These are phyloP conservation scores for Aurifilum marmelostoma DNA, from an alignment of 2,329 filamentous ascomycete species.

Conservation along the genomic window DNA sequence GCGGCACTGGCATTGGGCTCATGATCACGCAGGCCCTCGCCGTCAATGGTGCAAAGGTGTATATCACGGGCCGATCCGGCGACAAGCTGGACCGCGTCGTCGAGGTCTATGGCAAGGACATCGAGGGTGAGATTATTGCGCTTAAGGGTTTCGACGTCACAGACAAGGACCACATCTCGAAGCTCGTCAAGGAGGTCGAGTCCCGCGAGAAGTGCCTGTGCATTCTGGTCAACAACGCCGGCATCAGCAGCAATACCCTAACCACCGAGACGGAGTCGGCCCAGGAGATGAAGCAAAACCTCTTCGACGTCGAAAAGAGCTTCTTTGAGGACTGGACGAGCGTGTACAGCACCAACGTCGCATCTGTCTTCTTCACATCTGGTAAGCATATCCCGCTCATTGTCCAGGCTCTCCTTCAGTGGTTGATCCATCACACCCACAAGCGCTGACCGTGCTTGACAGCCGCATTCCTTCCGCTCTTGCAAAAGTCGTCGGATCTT, in stretches of 20 bases:
- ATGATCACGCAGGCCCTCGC: slow-evolving; percentile 38
- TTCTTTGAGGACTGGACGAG: slow-evolving; percentile 72
- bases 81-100: slow-evolving; percentile 66
- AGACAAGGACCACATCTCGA: slow-evolving; percentile 60
- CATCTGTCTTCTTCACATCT: slow-evolving; percentile 64
- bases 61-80: slow-evolving; percentile 67
- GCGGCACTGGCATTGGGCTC: slow-evolving; percentile 39
- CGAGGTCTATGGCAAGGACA: slow-evolving; percentile 58
- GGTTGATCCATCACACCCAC: too few relatives aligned
- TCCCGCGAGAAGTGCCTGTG: slow-evolving; percentile 61
- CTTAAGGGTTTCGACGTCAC: slow-evolving; percentile 63
- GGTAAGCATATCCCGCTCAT: too few relatives aligned
- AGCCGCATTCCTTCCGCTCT: slow-evolving; percentile 63
- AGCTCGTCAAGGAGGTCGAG: slow-evolving; percentile 60
- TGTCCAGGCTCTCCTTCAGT: too few relatives aligned
- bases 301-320: slow-evolving; percentile 65
- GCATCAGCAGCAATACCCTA: slow-evolving; percentile 60
- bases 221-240: slow-evolving; percentile 71
- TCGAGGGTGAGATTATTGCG: slow-evolving; percentile 59
- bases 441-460: slow-evolving; percentile 39
- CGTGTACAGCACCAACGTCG: slow-evolving; percentile 76
- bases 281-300: slow-evolving; percentile 57
- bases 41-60: slow-evolving; percentile 49
- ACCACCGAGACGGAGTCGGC: slow-evolving; percentile 58
- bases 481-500: slow-evolving; percentile 53